phyloP scores from a whole-genome alignment of 331 rosid genomes.

The Acacia concinna region DNA sequence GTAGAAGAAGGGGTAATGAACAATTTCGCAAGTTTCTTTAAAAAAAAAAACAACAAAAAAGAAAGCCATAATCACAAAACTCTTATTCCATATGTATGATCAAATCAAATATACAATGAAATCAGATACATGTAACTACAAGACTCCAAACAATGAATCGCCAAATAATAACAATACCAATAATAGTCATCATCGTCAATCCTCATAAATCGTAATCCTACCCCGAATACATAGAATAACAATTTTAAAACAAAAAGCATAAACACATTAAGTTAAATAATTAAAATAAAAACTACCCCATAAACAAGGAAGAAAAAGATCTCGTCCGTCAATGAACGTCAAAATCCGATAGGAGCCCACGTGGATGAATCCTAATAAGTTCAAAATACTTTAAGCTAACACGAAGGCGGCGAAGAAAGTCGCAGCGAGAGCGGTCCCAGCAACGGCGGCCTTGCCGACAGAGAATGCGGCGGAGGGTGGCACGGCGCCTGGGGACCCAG shows the following conservation, averaged over 20 bases:
- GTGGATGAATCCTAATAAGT: constrained; percentile 26
- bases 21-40: constrained; percentile 44
- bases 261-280: constrained; percentile 2
- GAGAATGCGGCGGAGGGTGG: constrained; percentile 43
- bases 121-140: constrained; percentile 57
- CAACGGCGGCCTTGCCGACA: constrained; percentile 45
- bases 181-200: neutral
- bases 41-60: neutral
- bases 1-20: constrained; percentile 33
- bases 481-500: neutral
- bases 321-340: constrained; percentile 52
- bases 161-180: constrained; percentile 39
- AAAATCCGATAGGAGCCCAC: constrained; percentile 30
- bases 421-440: constrained; percentile 65
- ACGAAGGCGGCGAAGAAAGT: constrained; percentile 58
- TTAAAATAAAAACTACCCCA: constrained; percentile 28
- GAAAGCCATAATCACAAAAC: constrained; percentile 39
- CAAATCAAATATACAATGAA: constrained; percentile 55
- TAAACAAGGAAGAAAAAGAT: constrained; percentile 31
- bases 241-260: constrained; percentile 37
- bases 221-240: constrained; percentile 39
- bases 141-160: constrained; percentile 51
- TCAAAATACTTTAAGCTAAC: constrained; percentile 51
- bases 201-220: constrained; percentile 13
- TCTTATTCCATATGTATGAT: constrained; percentile 58